Evolutionary conservation across 2,329 filamentous ascomycete species (phyloP).

Genomic region (Esteya vermicola): DNA sequence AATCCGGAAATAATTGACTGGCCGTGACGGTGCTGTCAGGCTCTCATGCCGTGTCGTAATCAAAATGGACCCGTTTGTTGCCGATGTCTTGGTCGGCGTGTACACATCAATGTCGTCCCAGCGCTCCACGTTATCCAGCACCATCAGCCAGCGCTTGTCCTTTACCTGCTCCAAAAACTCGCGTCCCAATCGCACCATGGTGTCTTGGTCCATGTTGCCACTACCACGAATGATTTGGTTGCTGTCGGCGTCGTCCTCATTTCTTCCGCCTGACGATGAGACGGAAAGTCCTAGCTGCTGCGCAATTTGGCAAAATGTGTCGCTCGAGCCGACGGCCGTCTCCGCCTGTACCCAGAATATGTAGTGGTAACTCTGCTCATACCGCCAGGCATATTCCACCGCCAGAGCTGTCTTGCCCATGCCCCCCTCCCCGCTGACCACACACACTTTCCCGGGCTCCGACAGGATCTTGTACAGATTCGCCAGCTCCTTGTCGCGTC

Average conservation of each 20-base stretch:
- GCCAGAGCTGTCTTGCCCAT: slow-evolving; percentile 14
- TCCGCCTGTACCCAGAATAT: slow-evolving; percentile 16
- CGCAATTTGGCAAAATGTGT: slow-evolving; percentile 10
- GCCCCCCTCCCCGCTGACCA: slow-evolving; percentile 10
- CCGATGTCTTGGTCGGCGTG: slow-evolving; percentile 8
- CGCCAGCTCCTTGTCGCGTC: slow-evolving; percentile 8
- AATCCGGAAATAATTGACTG: slow-evolving; percentile 9
- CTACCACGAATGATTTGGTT: too few relatives aligned
- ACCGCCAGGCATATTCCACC: slow-evolving; percentile 13
- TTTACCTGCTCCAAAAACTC: slow-evolving; percentile 7
- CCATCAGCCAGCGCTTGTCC: slow-evolving; percentile 10
- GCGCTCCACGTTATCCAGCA: slow-evolving; percentile 9
- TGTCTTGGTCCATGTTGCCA: slow-evolving; percentile 9
- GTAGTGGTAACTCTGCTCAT: slow-evolving; percentile 11
- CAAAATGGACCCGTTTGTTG: slow-evolving; percentile 8
- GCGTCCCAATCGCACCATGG: slow-evolving; percentile 6
- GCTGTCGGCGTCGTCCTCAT: too few relatives aligned
- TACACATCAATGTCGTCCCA: slow-evolving; percentile 10
- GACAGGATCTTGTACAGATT: slow-evolving; percentile 10
- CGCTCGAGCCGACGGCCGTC: slow-evolving; percentile 8
- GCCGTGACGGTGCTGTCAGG: slow-evolving; percentile 8
- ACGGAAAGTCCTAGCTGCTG: slow-evolving; percentile 8
- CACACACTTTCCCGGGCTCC: slow-evolving; percentile 9
- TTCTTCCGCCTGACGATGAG: too few relatives aligned
- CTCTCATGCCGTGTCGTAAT: slow-evolving; percentile 8